Conservation (phyloP, 2,329 filamentous ascomycete genomes). For the Leptographium radiaticola region DNA sequence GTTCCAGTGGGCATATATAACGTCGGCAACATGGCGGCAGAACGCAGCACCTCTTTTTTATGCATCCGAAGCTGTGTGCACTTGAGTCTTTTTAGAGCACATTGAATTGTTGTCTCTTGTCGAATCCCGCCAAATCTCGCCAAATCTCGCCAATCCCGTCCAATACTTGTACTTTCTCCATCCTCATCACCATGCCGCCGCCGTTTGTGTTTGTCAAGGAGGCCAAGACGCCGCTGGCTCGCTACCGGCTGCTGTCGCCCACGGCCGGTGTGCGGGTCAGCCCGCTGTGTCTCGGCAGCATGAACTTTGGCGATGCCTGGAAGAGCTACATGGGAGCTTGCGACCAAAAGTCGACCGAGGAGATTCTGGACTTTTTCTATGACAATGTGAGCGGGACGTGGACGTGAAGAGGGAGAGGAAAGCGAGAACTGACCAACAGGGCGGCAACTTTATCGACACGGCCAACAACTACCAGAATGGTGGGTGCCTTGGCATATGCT, state of each 20-base stretch:
- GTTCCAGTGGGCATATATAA: too few relatives aligned
- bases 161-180: too few relatives aligned
- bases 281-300: conserved; percentile 50
- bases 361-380: conserved; percentile 54
- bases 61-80: too few relatives aligned
- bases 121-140: too few relatives aligned
- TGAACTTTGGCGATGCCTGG: conserved; percentile 52
- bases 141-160: not conserved
- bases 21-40: too few relatives aligned
- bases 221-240: conserved; percentile 46
- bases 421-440: not conserved
- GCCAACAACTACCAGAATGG: conserved; percentile 53
- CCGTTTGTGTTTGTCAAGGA: conserved; percentile 20
- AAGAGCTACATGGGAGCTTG: conserved; percentile 48
- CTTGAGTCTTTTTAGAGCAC: too few relatives aligned
- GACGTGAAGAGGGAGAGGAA: too few relatives aligned
- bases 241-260: conserved; percentile 54
- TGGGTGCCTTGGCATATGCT: conserved; percentile 21
- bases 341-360: conserved; percentile 46
- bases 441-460: conserved; percentile 60
- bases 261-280: conserved; percentile 54
- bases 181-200: not conserved
- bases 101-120: too few relatives aligned
- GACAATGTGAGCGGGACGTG: conserved; percentile 27
- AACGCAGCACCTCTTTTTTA: too few relatives aligned